A percentile compares a stretch with the other conserved stretches of the same genome.
Evolutionary conservation across 106 monocot species (phyloP).

Genomic region (Allium cepa): DNA sequence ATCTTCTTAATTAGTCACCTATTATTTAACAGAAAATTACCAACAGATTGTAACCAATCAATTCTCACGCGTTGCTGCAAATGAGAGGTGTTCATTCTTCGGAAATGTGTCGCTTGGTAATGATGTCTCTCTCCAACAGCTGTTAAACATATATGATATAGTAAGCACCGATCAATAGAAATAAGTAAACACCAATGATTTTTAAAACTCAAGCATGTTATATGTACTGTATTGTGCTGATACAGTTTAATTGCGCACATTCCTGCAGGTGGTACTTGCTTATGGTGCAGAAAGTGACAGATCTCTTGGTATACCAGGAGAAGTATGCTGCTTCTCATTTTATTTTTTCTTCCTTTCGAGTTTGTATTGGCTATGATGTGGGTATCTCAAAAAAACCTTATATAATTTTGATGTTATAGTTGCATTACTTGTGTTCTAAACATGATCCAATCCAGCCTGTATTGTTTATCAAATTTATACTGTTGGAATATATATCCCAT

Average conservation of each 20-base stretch:
- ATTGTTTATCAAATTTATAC: too few species aligned
- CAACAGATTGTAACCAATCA: slow-evolving; percentile 95
- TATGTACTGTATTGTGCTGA: background rate
- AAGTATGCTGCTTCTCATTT: slow-evolving; percentile 35
- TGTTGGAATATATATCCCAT: too few species aligned
- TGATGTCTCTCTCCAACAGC: slow-evolving; percentile 54
- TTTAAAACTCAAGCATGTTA: too few species aligned
- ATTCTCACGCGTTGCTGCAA: slow-evolving; percentile 81
- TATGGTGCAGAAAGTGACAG: slow-evolving; percentile 99
- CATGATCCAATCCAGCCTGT: too few species aligned
- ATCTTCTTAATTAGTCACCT: slow-evolving; percentile 13
- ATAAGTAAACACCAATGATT: background rate
- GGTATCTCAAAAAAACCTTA: too few species aligned
- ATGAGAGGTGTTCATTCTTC: slow-evolving; percentile 77
- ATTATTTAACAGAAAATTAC: slow-evolving; percentile 42
- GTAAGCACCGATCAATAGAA: slow-evolving; percentile 31
- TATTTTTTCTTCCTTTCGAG: background rate
- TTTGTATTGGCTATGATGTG: too few species aligned
- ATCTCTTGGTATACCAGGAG: slow-evolving; percentile 68
- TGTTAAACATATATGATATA: slow-evolving; percentile 78
- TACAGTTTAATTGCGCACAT: too few species aligned
- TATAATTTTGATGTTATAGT: too few species aligned
- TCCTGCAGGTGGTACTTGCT: slow-evolving; percentile 47
- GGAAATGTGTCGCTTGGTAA: slow-evolving; percentile 82
- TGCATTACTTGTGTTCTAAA: too few species aligned